Base-by-base conservation (phyloP, 305 asterid genomes). In the Fraxinus paxiana region DNA sequence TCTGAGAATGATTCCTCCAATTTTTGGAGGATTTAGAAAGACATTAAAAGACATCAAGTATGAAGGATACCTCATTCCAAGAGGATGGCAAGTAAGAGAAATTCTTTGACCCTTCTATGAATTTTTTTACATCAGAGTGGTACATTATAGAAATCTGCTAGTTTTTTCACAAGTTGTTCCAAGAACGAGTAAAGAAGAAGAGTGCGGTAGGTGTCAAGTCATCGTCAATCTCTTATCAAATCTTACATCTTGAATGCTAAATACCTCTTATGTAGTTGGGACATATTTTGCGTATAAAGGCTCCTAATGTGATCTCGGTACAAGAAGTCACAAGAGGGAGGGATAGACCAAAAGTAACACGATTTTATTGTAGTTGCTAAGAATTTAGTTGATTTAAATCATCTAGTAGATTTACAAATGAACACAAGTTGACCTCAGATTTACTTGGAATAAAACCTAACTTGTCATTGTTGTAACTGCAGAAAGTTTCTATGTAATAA, bases 51-150 rank as follows among this genome's bases (percentile, higher is more conserved):
- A 94, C 76, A 87, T 91, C 0, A 89, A 92, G 84, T 89, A 82
- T 48, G 86, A 87, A 22, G 94, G 96, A 70, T 90, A 89, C 90
- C 54, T 84, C 75, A 91, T 92, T 63, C 98, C 98, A 0, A 89
- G 89, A 82, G 97, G 97, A 84, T 92, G 98, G 95, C 93, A 93
- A 82, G 94, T 92, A 91, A 88, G 90, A 82, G 4, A 10, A 70
- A 37, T 31, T 54, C 51, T 17, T 63, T 13, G 17, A 13, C 38
- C 51, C 51, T 46, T 8, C n/a, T 37, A 24, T 26, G 10, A 63
- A 17, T n/a, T 61, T 22, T 9, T 20, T 10, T 31, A 18, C 26
- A 48, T 48, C 20, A 41, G 15, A 41, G 51, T 10, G 12, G 51
- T 41, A 41, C 51, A 48, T 4, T 48, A 48, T 48, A 48, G 22